Evolutionary conservation across 148 eudicot genomes (phyloP).

Genomic region (Vaccinium vitisidaea): DNA sequence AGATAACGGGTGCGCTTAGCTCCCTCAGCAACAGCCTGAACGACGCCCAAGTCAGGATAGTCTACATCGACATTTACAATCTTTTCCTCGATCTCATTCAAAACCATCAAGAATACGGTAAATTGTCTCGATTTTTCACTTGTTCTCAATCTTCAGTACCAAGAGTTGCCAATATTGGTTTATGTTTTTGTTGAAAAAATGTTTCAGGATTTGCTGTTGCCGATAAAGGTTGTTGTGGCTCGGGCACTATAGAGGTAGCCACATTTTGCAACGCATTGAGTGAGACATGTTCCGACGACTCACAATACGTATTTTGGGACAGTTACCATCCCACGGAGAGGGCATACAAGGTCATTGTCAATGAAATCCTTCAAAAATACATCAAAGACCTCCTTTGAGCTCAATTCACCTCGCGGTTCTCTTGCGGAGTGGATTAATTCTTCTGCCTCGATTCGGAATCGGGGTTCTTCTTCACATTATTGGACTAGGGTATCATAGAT

Average conservation of each 20-base stretch:
- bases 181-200: neutral
- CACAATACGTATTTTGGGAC: constrained; percentile 50
- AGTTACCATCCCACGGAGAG: constrained; percentile 55
- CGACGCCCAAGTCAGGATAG: constrained; percentile 31
- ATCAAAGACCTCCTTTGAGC: neutral
- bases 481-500: neutral
- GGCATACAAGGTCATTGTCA: constrained; percentile 26
- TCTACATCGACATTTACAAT: constrained; percentile 51
- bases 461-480: neutral
- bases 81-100: constrained; percentile 41
- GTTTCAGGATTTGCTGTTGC: constrained; percentile 32
- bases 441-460: too few relatives aligned
- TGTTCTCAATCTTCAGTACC: neutral
- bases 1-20: constrained; percentile 28
- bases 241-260: constrained; percentile 39
- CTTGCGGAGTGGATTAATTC: neutral
- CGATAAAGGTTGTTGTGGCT: constrained; percentile 47
- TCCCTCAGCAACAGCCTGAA: constrained; percentile 21
- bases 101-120: constrained; percentile 48
- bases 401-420: neutral
- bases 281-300: constrained; percentile 29
- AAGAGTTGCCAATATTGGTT: neutral
- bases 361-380: constrained; percentile 18
- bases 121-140: neutral
- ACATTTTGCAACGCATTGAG: constrained; percentile 35